Base-by-base conservation (phyloP, 371 early-diverging fungal species). In the Syncephalastrum monosporum region DNA sequence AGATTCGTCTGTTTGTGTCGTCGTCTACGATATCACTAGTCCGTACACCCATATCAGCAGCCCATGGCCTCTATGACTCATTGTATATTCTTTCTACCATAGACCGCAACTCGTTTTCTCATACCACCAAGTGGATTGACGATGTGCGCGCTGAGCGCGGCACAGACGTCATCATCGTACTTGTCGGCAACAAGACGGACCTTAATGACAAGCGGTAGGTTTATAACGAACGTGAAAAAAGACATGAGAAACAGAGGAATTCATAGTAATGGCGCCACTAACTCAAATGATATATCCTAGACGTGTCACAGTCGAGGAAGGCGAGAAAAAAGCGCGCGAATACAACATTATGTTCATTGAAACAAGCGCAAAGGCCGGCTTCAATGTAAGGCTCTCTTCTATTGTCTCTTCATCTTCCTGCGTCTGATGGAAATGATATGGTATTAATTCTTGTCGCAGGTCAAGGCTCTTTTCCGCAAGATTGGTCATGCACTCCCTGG, bases 141-240 rank as follows among this genome's bases (percentile, higher is more conserved):
- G 97, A 98, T 72, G 96, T 99, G 21, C 91, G 97, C 47, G 91
- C 92, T n/a, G 97, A 97, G 79, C 91, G 98, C 55, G 99, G 99
- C 47, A 87, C 89, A 68, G 96, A 98, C 67, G 97, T 95, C 16
- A 95, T 97, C 58, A 92, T 99, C 50, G 93, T 99, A 27, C 76
- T 99, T 16, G 98, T 99, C 7, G 99, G 99, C 16, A 99, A 99
- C 85, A 99, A 99, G 82, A 94, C 93, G 3, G 99, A 99, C 74
- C 68, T 99, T 58, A 86, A 80, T 57, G 94, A 97, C 46, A 94
- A 94, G 66, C 83, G 97, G 89, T 88, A 70, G 58, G 52, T 42
- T 27, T 51, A 12, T 21, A 15, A 33, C 8, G 38, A 5, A 2
- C 38, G 10, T 6, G 38, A 10, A 12, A 12, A 12, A 33, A 29